A percentile compares a stretch with the other conserved stretches of the same genome.
Evolutionary conservation across 352 stramenopile genomes (phyloP).

Genomic region (Phytophthora syringae): DNA sequence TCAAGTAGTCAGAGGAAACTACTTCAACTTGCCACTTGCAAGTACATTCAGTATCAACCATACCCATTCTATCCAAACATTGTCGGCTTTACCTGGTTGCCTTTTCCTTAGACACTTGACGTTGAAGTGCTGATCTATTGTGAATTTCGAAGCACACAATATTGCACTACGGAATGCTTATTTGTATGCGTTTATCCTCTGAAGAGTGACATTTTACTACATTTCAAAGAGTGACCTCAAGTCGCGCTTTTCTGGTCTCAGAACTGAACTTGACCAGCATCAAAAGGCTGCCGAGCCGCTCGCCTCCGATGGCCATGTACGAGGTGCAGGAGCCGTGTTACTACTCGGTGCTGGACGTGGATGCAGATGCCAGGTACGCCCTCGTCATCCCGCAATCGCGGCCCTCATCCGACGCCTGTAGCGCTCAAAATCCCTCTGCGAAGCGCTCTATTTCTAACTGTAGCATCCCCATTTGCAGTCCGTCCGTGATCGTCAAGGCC

Average conservation of each 20-base stretch:
- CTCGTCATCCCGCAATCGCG: neutral
- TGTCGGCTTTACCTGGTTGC: too few relatives aligned
- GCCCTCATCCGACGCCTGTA: neutral
- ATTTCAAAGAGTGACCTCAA: too few relatives aligned
- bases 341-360: slow-evolving; percentile 74
- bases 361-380: slow-evolving; percentile 56
- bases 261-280: slow-evolving; percentile 14
- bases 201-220: neutral
- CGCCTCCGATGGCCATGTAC: slow-evolving; percentile 38
- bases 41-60: neutral
- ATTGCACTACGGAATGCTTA: too few relatives aligned
- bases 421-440: neutral
- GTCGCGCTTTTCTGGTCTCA: too few relatives aligned
- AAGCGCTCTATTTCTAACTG: neutral
- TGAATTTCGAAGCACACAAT: too few relatives aligned
- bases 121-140: too few relatives aligned
- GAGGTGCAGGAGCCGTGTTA: slow-evolving; percentile 65
- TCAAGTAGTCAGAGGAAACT: slow-evolving; percentile 26
- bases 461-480: slow-evolving; percentile 44
- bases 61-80: neutral
- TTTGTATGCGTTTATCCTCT: too few relatives aligned
- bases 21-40: slow-evolving; percentile 5
- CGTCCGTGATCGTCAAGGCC: slow-evolving; percentile 94
- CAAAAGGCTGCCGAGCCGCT: slow-evolving; percentile 6
- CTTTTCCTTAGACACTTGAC: too few relatives aligned